A percentile compares a stretch with the other conserved stretches of the same genome.
These are phyloP conservation scores for Pseudogymnoascus sp. DNA, from an alignment of 2,329 filamentous ascomycete species.

Conservation along the genomic window DNA sequence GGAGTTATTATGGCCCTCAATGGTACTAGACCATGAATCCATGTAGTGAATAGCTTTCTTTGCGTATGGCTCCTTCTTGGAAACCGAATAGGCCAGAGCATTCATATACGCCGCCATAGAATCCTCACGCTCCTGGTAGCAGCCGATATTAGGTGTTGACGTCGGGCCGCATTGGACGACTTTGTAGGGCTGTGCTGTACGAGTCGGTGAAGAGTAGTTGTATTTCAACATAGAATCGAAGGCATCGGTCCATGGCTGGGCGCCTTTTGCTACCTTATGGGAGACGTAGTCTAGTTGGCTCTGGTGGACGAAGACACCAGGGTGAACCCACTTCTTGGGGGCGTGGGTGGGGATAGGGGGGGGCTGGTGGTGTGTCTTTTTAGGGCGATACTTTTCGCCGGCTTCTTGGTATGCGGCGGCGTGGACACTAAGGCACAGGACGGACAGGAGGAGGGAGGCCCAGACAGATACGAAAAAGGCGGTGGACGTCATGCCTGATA, in stretches of 20 bases:
- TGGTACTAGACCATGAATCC: conserved; percentile 22
- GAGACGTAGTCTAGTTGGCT: conserved; percentile 10
- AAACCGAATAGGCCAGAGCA: conserved; percentile 22
- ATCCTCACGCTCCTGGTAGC: conserved; percentile 23
- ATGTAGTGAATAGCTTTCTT: conserved; percentile 23
- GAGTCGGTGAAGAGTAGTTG: conserved; percentile 7
- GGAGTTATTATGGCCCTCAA: conserved; percentile 21
- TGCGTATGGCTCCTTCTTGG: conserved; percentile 19
- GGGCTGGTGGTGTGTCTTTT: background rate
- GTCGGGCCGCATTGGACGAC: conserved; percentile 24
- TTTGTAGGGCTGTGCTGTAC: conserved; percentile 11
- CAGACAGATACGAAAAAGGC: background rate
- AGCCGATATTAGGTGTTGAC: conserved; percentile 23
- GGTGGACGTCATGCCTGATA: background rate
- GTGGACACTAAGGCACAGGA: background rate
- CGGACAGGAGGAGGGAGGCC: background rate
- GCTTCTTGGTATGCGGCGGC: background rate
- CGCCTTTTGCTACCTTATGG: background rate
- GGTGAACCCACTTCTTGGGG: conserved; percentile 9
- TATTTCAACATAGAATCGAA: conserved; percentile 16
- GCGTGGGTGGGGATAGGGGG: conserved; percentile 7
- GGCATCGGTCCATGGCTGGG: conserved; percentile 15
- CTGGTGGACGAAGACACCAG: conserved; percentile 9
- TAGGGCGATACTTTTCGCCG: background rate
- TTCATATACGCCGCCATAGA: conserved; percentile 24